Evolutionary conservation across 2,329 filamentous ascomycete species (phyloP), one percentile per base, ranked within the genome.

Genomic region (Monosporascus cannonballus): DNA sequence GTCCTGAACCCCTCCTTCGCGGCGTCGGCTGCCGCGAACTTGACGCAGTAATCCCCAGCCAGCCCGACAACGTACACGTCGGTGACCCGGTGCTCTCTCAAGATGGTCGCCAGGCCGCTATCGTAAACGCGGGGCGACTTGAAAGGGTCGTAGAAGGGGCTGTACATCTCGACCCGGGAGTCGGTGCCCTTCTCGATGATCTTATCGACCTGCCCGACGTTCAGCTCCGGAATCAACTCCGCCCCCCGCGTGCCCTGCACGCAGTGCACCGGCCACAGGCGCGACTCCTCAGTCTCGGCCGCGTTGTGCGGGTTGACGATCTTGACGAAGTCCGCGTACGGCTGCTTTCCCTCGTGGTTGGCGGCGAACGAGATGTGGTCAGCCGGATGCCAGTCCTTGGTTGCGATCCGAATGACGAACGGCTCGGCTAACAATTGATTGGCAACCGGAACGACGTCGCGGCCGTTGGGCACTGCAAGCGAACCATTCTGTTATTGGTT

Each of bases 221-320:
- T 74, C 1, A 97, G 77, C 65, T 91, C 90, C 0, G 85, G 79
- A 6, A 94, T 77, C 22, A 97, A 75, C 48, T 83, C 79, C 0
- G 89, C 85, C 11, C 94, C 94, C 1, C 75, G 69, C 0, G 88
- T 89, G 45, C 76, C 76, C 64, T 90, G 86, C 8, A 97, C 80
- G 72, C 94, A 97, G 73, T 99, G 94, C 22, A 83, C 81, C 1
- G 94, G 94, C 94, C 94, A 99, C 9, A 99, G 78, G 39, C 83
- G 77, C 51, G 86, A 85, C 41, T 74, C 69, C 72, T 90, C 86
- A 24, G 73, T 77, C 66, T 89, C 83, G 8, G 74, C 62, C 4
- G 80, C 68, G 69, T 89, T 83, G 58, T 71, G 59, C 1, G 88
- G 88, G 70, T 92, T 89, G 50, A 66, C 66, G 64, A 96, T 84